These are phyloP conservation scores for Guadua angustifolia DNA, from an alignment of 176 grass and related monocot species.

Conservation along the genomic window DNA sequence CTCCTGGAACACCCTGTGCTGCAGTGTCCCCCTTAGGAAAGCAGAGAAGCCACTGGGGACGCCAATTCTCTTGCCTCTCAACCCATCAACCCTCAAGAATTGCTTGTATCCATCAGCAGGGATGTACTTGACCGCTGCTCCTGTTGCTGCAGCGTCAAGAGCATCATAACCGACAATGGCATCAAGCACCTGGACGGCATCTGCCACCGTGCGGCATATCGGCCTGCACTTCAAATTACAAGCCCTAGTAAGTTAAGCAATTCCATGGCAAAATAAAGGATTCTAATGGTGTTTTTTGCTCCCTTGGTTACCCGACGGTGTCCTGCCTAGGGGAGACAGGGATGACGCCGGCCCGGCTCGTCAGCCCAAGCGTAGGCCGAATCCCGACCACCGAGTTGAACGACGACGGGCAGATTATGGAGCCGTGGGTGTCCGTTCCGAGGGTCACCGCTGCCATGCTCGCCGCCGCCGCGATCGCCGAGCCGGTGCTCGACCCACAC, in stretches of 20 bases:
- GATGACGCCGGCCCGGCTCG: slow-evolving; percentile 58
- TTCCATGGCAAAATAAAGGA: too few relatives aligned
- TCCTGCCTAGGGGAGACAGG: slow-evolving; percentile 50
- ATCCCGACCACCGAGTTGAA: slow-evolving; percentile 59
- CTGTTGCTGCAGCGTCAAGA: slow-evolving; percentile 44
- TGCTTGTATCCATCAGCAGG: slow-evolving; percentile 58
- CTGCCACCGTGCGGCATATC: slow-evolving; percentile 47
- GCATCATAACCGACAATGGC: slow-evolving; percentile 56
- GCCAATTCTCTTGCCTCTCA: slow-evolving; percentile 58
- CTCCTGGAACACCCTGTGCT: slow-evolving; percentile 40
- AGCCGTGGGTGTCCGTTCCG: slow-evolving; percentile 63
- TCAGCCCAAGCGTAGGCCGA: slow-evolving; percentile 58
- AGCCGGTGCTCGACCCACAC: slow-evolving; percentile 57
- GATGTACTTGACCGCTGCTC: slow-evolving; percentile 54
- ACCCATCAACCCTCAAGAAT: slow-evolving; percentile 60
- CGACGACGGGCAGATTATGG: slow-evolving; percentile 57
- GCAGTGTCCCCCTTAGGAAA: slow-evolving; percentile 19
- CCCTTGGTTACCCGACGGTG: slow-evolving; percentile 47
- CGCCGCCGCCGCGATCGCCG: slow-evolving; percentile 48
- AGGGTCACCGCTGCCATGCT: slow-evolving; percentile 60
- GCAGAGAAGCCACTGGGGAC: slow-evolving; percentile 48
- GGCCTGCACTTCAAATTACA: slow-evolving; percentile 26
- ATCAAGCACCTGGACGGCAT: background rate
- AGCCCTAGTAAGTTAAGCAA: too few relatives aligned
- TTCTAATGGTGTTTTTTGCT: too few relatives aligned